Evolutionary conservation across 2,329 filamentous ascomycete species (phyloP).

Genomic region (Paraphaeosphaeria sporulosa): DNA sequence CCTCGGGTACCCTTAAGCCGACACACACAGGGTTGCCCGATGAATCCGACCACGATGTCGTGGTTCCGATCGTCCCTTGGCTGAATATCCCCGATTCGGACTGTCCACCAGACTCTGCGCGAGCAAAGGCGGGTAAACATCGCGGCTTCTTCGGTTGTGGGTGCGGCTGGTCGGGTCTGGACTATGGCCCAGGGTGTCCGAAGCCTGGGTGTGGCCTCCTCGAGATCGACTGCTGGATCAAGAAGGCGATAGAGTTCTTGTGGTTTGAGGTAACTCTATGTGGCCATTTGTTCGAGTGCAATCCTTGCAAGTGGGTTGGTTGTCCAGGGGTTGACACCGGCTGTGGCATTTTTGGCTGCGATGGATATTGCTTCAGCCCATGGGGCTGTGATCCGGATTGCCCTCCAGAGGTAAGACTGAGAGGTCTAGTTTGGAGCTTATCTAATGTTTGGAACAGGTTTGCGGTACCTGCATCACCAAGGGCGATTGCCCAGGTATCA

Average conservation of each 20-base stretch:
- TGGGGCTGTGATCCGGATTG: neutral
- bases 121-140: neutral
- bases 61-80: neutral
- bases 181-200: neutral
- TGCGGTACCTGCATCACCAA: neutral
- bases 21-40: neutral
- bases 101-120: neutral
- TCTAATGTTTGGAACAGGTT: neutral
- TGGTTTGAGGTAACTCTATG: neutral
- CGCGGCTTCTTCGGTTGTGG: constrained; percentile 1
- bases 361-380: neutral
- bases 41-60: neutral
- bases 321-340: neutral
- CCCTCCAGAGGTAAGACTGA: neutral
- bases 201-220: neutral
- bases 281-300: neutral
- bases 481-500: neutral
- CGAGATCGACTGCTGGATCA: neutral
- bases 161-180: neutral
- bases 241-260: neutral
- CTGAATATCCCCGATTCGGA: neutral
- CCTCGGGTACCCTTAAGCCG: too few relatives aligned
- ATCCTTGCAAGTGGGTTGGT: neutral
- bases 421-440: neutral
- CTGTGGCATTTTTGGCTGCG: neutral